Base-by-base conservation (phyloP, 139 green algal species). In the Pleodorina starrii region DNA sequence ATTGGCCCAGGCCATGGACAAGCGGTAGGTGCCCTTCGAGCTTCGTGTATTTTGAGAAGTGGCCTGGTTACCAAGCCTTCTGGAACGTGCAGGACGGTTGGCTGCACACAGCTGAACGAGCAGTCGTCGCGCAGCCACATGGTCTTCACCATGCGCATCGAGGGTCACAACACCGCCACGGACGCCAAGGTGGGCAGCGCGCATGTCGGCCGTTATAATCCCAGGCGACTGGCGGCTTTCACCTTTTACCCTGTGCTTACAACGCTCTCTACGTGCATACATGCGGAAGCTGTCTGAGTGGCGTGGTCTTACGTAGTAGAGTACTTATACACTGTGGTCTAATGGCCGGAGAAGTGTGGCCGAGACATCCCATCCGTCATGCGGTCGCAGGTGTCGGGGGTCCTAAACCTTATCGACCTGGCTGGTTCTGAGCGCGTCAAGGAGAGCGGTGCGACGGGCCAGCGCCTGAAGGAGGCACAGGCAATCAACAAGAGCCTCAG, bases 101-200 rank as follows among this genome's bases (percentile, higher is more conserved):
- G 95, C 27, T 95, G 94, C 90, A 99, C 97, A 16, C 90, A 92
- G 32, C 97, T 99, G 86, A 99, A 99, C 91, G 96, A 97, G 92
- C 95, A 97, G 81, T 97, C 94, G n/a, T 97, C 92, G 23, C 93
- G 97, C 68, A 96, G 90, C 36, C 97, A 99, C 92, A 93, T 93
- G 77, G 96, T 99, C 46, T 96, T 99, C 90, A 97, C 94, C 1
- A 90, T 99, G 69, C 95, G 95, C 35, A 96, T 99, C 46, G 95
- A 98, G 38, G 96, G 97, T 16, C 72, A 77, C 72, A 97, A 96
- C 90, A 79, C 89, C 35, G 86, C 85, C 75, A 96, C 91, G 40
- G 93, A 88, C 90, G 92, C 81, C 36, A 91, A 94, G 90, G 89
- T 96, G 92, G 40, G 72, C 16, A 57, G 74, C 43, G 10, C 3